Evolutionary conservation across 208 protist species (phyloP).

Genomic region (Leishmania gerbilli): DNA sequence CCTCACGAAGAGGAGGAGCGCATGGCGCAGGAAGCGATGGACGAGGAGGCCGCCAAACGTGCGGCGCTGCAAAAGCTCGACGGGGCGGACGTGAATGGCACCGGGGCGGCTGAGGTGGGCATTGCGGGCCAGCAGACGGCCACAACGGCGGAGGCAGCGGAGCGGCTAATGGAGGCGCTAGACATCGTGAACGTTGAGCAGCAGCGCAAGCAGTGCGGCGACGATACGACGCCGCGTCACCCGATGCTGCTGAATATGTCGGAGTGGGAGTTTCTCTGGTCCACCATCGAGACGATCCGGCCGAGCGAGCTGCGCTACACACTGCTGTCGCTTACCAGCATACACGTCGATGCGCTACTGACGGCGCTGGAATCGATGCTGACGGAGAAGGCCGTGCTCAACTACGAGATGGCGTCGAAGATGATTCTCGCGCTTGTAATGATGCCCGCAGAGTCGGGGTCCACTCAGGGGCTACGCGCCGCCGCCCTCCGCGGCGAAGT

Average conservation of each 20-base stretch:
- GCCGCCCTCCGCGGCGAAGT: constrained; percentile 66
- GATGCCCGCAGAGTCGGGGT: constrained; percentile 27
- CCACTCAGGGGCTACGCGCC: constrained; percentile 35
- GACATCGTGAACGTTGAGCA: constrained; percentile 84
- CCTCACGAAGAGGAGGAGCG: constrained; percentile 88
- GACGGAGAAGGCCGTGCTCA: constrained; percentile 60
- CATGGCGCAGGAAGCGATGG: constrained; percentile 87
- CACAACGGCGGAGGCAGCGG: constrained; percentile 69
- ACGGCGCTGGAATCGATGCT: constrained; percentile 69
- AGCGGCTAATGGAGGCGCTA: constrained; percentile 88
- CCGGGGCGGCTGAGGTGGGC: constrained; percentile 51
- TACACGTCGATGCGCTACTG: constrained; percentile 82
- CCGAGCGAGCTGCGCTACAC: constrained; percentile 85
- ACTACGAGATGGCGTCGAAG: constrained; percentile 83
- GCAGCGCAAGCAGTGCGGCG: constrained; percentile 61
- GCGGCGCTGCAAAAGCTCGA: constrained; percentile 64
- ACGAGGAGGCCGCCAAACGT: constrained; percentile 76
- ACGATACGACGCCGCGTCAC: constrained; percentile 61
- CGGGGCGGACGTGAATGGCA: constrained; percentile 15
- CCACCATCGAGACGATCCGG: constrained; percentile 76
- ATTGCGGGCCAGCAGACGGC: constrained; percentile 74
- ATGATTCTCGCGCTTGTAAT: constrained; percentile 75
- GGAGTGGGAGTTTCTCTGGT: constrained; percentile 86
- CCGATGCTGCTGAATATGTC: constrained; percentile 68
- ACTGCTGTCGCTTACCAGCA: constrained; percentile 78